phyloP scores from a whole-genome alignment of 805 yeast genomes.

The Starmerella floris region DNA sequence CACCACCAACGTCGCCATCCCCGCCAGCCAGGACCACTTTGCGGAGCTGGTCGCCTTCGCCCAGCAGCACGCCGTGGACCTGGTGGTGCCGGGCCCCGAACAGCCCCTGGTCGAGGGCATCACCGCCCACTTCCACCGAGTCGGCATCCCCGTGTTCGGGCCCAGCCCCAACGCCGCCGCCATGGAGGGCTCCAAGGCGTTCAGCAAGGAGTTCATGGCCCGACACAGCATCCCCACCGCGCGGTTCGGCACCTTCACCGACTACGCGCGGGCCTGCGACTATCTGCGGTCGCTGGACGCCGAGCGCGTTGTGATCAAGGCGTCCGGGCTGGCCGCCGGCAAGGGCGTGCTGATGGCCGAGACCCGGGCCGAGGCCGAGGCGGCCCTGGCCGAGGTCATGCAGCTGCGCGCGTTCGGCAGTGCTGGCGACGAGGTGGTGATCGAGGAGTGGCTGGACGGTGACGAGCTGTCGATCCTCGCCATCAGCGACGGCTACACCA shows the following conservation, averaged over 20 bases:
- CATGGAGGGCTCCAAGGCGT: slow-evolving; percentile 95
- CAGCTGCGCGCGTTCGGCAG: slow-evolving; percentile 73
- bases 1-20: slow-evolving; percentile 58
- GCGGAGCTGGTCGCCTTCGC: slow-evolving; percentile 63
- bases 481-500: slow-evolving; percentile 84
- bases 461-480: slow-evolving; percentile 91
- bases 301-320: slow-evolving; percentile 81
- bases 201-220: slow-evolving; percentile 87
- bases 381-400: slow-evolving; percentile 80
- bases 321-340: slow-evolving; percentile 97
- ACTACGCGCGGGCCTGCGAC: slow-evolving; percentile 58
- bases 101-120: slow-evolving; percentile 96
- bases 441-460: slow-evolving; percentile 93
- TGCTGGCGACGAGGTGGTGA: slow-evolving; percentile 91
- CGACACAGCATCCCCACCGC: slow-evolving; percentile 92
- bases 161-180: slow-evolving; percentile 83
- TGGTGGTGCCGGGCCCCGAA: slow-evolving; percentile 98
- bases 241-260: slow-evolving; percentile 65
- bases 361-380: slow-evolving; percentile 67
- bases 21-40: slow-evolving; percentile 55
- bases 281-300: slow-evolving; percentile 53
- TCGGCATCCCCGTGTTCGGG: slow-evolving; percentile 93
- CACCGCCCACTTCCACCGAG: slow-evolving; percentile 51
- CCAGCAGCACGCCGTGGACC: slow-evolving; percentile 42
- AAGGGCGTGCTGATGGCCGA: slow-evolving; percentile 94